Percentiles rank a stretch among this genome's conserved stretches.
Evolutionary conservation across 352 stramenopile species (phyloP).

Genomic region (Phytophthora ohioensis): DNA sequence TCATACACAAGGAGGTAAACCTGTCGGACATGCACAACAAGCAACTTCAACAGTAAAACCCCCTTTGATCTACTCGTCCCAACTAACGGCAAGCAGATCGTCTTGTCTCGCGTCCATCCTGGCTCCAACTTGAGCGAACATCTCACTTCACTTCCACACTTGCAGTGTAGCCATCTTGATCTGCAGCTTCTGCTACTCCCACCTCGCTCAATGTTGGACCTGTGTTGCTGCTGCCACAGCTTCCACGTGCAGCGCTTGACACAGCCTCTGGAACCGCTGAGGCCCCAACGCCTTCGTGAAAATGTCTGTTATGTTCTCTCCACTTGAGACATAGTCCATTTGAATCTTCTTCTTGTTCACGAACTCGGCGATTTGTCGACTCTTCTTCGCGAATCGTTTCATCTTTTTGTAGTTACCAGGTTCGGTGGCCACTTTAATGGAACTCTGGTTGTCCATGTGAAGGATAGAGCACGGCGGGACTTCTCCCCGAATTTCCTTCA

Average conservation of each 20-base stretch:
- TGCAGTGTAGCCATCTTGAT: background rate
- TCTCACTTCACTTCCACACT: background rate
- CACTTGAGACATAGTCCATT: constrained; percentile 3
- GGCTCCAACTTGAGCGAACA: background rate
- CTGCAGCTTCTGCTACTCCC: background rate
- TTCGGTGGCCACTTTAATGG: background rate
- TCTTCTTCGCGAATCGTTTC: constrained; percentile 6
- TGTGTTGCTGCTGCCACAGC: background rate
- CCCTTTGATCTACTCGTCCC: background rate
- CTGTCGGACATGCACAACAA: too few relatives aligned
- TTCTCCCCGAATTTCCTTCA: background rate
- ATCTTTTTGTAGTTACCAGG: background rate
- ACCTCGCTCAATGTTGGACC: background rate
- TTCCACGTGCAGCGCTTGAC: background rate
- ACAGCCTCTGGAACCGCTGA: background rate
- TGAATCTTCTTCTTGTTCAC: constrained; percentile 1
- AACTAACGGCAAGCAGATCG: background rate
- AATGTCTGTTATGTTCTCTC: constrained; percentile 15
- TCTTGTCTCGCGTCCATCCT: background rate
- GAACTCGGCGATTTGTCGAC: constrained; percentile 5
- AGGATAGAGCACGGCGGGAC: background rate
- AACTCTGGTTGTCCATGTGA: constrained; percentile 8
- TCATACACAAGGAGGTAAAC: too few relatives aligned
- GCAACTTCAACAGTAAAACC: too few relatives aligned
- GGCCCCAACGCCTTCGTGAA: constrained; percentile 14